Evolutionary conservation across 1,284 basidiomycete species (phyloP), one percentile per base, ranked within the genome.

Genomic region (Cutaneotrichosporon cutaneum): DNA sequence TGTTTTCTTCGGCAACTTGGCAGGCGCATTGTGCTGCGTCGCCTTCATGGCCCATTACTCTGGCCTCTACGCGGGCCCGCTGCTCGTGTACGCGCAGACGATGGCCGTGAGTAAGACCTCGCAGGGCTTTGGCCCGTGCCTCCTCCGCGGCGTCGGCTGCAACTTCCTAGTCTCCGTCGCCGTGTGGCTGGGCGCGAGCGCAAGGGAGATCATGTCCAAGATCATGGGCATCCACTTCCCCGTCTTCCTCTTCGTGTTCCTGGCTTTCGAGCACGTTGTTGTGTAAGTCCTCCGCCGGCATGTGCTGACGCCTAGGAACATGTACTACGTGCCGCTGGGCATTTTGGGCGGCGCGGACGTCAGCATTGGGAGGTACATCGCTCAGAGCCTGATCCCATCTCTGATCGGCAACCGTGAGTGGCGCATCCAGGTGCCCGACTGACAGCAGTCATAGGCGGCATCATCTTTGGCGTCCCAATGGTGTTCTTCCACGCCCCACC

Each of bases 151-250:
- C 9, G 77, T 80, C 53, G 77, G 78, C 4, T 80, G 77, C 61
- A 79, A 80, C 68, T 73, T 76, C 52, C 64, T 78, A 14, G 77
- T 80, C 27, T 74, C 72, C 63, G 65, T 73, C 27, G 76, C 77
- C 16, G 73, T 80, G 24, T 78, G 73, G 67, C 74, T 77, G 33
- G 74, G 72, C 10, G 57, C 67, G 2, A 62, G 71, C 2, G 71
- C 74, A 4, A 68, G 72, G 14, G 77, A 79, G 58, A 70, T 69
- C 10, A 56, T 70, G 14, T 69, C 68, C 36, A 79, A 78, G 62
- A 70, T 79, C 18, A 58, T 73, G 22, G 74, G 71, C 2, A 57
- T 72, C 21, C 75, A 74, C 62, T 71, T 79, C 67, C 77, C 77
- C 7, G 70, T 76, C 54, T 72, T 75, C 51, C 65, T 74, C 26